Percentiles rank a stretch among this genome's conserved stretches.
Evolutionary conservation across 1,284 basidiomycete species (phyloP).

Genomic region (Kalmanozyma brasiliensis): DNA sequence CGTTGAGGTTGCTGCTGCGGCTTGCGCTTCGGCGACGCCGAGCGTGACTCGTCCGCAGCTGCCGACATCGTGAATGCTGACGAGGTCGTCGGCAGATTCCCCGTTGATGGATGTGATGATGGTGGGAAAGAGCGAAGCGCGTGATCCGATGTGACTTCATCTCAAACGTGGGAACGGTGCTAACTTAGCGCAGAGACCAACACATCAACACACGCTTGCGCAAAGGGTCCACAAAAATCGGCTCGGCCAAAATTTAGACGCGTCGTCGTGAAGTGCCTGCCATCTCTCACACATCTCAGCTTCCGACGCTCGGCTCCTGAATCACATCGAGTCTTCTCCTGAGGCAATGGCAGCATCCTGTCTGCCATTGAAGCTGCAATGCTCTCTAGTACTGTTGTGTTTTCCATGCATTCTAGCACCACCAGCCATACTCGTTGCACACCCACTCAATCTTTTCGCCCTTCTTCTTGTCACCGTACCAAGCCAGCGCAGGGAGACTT

Average conservation of each 20-base stretch:
- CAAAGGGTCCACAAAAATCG: conserved; percentile 11
- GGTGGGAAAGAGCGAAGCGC: no score
- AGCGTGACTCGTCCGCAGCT: conserved; percentile 11
- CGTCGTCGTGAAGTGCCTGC: conserved; percentile 3
- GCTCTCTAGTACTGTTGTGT: no score
- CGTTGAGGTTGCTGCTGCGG: conserved; percentile 10
- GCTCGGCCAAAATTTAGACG: conserved; percentile 4
- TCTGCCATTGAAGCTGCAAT: no score
- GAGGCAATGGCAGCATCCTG: background rate
- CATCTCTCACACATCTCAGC: background rate
- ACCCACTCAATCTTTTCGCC: conserved; percentile 36
- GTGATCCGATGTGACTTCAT: conserved; percentile 1
- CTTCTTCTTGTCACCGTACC: conserved; percentile 26
- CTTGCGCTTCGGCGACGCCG: conserved; percentile 31
- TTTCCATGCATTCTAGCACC: conserved; percentile 27
- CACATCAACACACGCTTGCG: conserved; percentile 25
- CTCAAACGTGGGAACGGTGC: background rate
- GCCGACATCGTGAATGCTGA: conserved; percentile 13
- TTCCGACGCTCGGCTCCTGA: background rate
- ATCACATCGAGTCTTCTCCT: background rate
- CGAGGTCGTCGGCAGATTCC: background rate
- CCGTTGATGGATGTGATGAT: conserved; percentile 9
- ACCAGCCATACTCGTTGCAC: conserved; percentile 46
- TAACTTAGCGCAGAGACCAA: conserved; percentile 18
- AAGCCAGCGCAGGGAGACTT: conserved; percentile 34